A percentile compares a stretch with the other conserved stretches of the same genome.
Evolutionary conservation across 768 basidiomycete species (phyloP).

Genomic region (Mycena rosella): DNA sequence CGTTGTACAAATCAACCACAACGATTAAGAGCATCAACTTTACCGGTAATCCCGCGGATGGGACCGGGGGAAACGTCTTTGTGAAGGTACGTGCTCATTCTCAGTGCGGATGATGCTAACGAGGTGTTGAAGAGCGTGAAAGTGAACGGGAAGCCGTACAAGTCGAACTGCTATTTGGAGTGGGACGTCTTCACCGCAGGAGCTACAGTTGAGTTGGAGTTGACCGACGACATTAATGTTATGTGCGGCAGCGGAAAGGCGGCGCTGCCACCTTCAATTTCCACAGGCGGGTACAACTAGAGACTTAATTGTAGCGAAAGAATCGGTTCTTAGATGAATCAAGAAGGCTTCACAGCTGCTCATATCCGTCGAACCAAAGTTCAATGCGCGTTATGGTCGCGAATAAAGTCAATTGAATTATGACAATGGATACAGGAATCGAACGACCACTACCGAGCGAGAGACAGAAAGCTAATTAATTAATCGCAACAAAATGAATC

Average conservation of each 20-base stretch:
- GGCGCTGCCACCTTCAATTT: constrained; percentile 71
- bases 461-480: constrained; percentile 6
- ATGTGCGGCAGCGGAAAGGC: constrained; percentile 61
- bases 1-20: constrained; percentile 67
- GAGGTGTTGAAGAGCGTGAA: constrained; percentile 60
- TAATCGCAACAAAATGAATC: constrained; percentile 20
- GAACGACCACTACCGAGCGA: not conserved
- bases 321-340: not conserved
- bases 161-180: constrained; percentile 74
- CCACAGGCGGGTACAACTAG: constrained; percentile 70
- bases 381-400: not conserved
- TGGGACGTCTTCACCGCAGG: constrained; percentile 73
- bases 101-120: not conserved
- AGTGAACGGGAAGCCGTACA: constrained; percentile 68
- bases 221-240: constrained; percentile 66
- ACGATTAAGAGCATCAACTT: constrained; percentile 65
- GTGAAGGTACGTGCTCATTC: constrained; percentile 57
- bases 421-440: not conserved
- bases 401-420: not conserved
- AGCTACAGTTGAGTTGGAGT: constrained; percentile 65
- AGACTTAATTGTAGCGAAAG: not conserved
- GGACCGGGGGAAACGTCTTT: constrained; percentile 68
- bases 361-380: no score
- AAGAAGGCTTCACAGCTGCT: no score
- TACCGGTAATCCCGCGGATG: constrained; percentile 63